A percentile compares a stretch with the other conserved stretches of the same genome.
Conservation (phyloP, 768 basidiomycete genomes). For the Coprinopsis sp. region DNA sequence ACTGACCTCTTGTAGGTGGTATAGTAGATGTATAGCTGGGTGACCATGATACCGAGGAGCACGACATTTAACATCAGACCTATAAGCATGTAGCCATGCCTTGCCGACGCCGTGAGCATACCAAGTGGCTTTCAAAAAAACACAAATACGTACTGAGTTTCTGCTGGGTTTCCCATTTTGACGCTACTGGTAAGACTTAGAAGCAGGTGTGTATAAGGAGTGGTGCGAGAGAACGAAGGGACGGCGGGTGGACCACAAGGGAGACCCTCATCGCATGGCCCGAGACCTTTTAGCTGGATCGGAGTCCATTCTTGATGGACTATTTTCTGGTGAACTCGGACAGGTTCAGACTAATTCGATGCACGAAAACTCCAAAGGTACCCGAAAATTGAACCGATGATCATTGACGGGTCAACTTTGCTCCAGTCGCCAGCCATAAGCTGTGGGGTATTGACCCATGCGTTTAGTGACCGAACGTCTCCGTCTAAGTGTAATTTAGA, state of each 20-base stretch:
- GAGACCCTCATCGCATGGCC: too few species aligned
- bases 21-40: constrained; percentile 14
- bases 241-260: neutral
- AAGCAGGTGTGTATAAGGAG: neutral
- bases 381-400: too few species aligned
- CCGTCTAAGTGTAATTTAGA: too few species aligned
- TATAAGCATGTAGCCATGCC: constrained; percentile 16
- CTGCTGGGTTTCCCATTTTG: constrained; percentile 10
- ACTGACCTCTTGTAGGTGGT: constrained; percentile 14
- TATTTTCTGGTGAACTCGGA: too few species aligned
- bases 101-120: neutral
- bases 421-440: too few species aligned
- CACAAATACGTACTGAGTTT: constrained; percentile 8
- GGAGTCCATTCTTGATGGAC: too few species aligned
- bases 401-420: too few species aligned
- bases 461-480: too few species aligned
- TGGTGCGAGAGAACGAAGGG: neutral
- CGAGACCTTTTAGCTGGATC: too few species aligned
- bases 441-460: too few species aligned
- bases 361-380: too few species aligned
- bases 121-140: neutral
- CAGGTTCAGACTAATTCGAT: too few species aligned
- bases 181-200: neutral
- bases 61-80: constrained; percentile 14
- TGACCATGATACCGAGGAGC: constrained; percentile 15